Evolutionary conservation across 2,329 filamentous ascomycete genomes (phyloP), one percentile per base, ranked within the genome.

Genomic region (Epichloe amarillans): DNA sequence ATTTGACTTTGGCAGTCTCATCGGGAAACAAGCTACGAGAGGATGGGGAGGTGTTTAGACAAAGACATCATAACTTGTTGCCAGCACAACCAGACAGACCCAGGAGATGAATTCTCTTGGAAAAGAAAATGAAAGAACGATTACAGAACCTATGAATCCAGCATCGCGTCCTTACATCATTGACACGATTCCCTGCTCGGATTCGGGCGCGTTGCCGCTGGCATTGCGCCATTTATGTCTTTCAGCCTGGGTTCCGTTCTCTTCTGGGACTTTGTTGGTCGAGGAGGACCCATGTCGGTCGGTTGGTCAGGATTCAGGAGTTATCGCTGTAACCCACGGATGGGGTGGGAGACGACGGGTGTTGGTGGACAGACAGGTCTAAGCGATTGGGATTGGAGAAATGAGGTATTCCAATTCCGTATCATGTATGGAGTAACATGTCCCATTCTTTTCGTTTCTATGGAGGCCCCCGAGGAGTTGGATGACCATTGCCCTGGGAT

Each of bases 1-100:
- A 47, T 53, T 51, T 41, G 51, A 50, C 49, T 49, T 54, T 23
- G 21, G 17, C 36, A 43, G 42, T n/a, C n/a, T n/a, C 23, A 39
- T 7, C 17, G 33, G 26, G 43, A 30, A 46, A 35, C 26, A 46
- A 36, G 17, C 39, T 21, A 42, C 17, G 50, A n/a, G 49, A n/a
- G 35, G 6, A 39, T 26, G 49, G 35, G 19, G 19, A 23, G 26
- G 43, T 39, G 44, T 44, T 47, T 47, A 50, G 46, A 49, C 50
- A 49, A 46, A 49, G 37, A 45, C 35, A 26, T 49, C 40, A 45
- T 46, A 44, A 44, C 36, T 42, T 15, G 38, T 12, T 50, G 42
- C 35, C 36, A 26, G 48, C 38, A 45, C 48, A 50, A 35, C 38
- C 48, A 40, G 48, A 41, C 48, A 33, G 41, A 21, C 12, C 10